Conservation (phyloP, 352 stramenopile genomes). For the Phytophthora hibernalis region DNA sequence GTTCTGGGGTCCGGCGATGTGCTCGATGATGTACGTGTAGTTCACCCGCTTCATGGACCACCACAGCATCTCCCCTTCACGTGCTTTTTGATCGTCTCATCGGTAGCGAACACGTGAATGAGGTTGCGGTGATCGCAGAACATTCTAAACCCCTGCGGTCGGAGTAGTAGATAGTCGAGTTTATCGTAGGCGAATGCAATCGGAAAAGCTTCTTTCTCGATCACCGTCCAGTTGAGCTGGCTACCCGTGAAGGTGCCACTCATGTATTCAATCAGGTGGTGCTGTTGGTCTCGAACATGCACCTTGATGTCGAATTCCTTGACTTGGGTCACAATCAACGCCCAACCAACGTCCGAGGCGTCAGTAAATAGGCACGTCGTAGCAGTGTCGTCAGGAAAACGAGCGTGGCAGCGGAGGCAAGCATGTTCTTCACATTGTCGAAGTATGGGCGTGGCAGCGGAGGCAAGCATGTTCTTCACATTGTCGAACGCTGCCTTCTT, state of each 20-base stretch:
- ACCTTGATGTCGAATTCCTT: no score
- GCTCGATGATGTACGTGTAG: constrained; percentile 6
- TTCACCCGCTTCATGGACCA: constrained; percentile 18
- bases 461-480: constrained; percentile 1
- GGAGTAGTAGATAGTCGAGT: constrained; percentile 8
- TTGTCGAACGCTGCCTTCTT: neutral
- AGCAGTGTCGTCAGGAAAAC: constrained; percentile 3
- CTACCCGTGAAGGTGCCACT: no score
- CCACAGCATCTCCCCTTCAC: constrained; percentile 6
- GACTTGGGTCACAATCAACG: no score
- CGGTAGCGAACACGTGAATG: constrained; percentile 10
- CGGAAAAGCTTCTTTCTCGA: constrained; percentile 5
- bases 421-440: no score
- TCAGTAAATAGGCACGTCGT: constrained; percentile 10
- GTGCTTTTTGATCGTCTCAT: constrained; percentile 9
- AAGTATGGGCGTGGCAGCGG: neutral
- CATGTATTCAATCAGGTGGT: no score
- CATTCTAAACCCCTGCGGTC: constrained; percentile 3
- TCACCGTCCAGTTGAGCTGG: no score
- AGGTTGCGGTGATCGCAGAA: constrained; percentile 15
- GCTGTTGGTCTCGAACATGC: no score
- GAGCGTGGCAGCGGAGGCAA: no score
- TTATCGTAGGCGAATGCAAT: constrained; percentile 10
- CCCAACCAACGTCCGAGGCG: constrained; percentile 3
- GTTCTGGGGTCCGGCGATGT: constrained; percentile 5